Conservation (phyloP, 495 filamentous ascomycete species). For the Penicillium psychrofluorescens region DNA sequence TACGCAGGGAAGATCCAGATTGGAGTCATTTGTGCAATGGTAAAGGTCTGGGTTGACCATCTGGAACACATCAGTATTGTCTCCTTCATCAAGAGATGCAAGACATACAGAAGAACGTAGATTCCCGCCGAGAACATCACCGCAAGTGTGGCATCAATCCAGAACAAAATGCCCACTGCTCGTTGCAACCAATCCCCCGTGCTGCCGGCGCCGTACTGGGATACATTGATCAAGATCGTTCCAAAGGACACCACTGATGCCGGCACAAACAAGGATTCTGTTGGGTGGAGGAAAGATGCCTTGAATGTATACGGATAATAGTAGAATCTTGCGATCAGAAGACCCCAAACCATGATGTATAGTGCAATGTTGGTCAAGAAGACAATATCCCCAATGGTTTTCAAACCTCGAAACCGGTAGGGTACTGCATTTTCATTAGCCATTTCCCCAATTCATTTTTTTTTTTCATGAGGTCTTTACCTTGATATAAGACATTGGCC, state of each 20-base stretch:
- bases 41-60: constrained; percentile 68
- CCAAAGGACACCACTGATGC: constrained; percentile 63
- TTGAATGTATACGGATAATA: constrained; percentile 64
- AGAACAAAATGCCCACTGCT: constrained; percentile 60
- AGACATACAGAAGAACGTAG: constrained; percentile 59
- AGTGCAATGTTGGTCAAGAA: constrained; percentile 70
- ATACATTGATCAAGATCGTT: constrained; percentile 72
- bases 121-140: constrained; percentile 58
- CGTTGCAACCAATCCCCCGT: constrained; percentile 61
- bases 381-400: constrained; percentile 63
- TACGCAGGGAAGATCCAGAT: constrained; percentile 92
- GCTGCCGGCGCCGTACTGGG: constrained; percentile 65
- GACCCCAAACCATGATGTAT: constrained; percentile 59
- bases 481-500: constrained; percentile 65
- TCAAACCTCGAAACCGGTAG: constrained; percentile 61
- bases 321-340: constrained; percentile 64
- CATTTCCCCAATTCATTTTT: not conserved
- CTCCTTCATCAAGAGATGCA: not conserved
- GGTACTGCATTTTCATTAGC: constrained; percentile 44
- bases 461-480: constrained; percentile 28
- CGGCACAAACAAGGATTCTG: constrained; percentile 74
- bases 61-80: constrained; percentile 25
- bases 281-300: constrained; percentile 66
- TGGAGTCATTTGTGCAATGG: constrained; percentile 81
- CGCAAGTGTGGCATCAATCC: constrained; percentile 63